phyloP scores from a whole-genome alignment of 768 basidiomycete genomes.

The Gloeophyllum trabeum region DNA sequence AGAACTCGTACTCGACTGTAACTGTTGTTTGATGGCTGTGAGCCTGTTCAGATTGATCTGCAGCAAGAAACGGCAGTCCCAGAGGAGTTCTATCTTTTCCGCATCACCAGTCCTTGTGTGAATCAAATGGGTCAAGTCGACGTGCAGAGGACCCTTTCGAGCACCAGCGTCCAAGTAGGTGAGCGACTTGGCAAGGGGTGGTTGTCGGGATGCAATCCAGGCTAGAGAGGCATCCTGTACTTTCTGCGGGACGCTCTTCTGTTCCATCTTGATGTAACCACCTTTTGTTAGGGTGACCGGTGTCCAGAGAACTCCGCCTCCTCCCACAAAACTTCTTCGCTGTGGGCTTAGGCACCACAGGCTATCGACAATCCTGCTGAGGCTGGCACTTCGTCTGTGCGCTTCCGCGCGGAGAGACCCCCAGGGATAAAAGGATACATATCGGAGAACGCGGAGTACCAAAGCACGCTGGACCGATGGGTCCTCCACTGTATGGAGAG shows the following conservation, averaged over 20 bases:
- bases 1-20: too few species aligned
- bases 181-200: conserved; percentile 27
- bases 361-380: conserved; percentile 33
- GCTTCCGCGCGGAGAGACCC: conserved; percentile 56
- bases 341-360: conserved; percentile 33
- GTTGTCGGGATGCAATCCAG: conserved; percentile 57
- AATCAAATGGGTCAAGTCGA: conserved; percentile 31
- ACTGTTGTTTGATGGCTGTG: conserved; percentile 7
- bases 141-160: conserved; percentile 18
- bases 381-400: conserved; percentile 32
- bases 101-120: conserved; percentile 7
- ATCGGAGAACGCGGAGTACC: conserved; percentile 43
- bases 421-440: conserved; percentile 68
- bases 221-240: conserved; percentile 23
- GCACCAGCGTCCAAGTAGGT: conserved; percentile 13
- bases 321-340: conserved; percentile 53
- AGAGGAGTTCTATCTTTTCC: conserved; percentile 31
- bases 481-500: conserved; percentile 8
- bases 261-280: conserved; percentile 9
- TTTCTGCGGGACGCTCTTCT: conserved; percentile 12
- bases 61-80: conserved; percentile 54
- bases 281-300: conserved; percentile 30
- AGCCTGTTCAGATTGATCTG: conserved; percentile 13
- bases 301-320: conserved; percentile 54
- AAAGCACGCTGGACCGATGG: conserved; percentile 12